phyloP scores from a whole-genome alignment of 495 filamentous ascomycete species.

The Penicillium flavigenum region DNA sequence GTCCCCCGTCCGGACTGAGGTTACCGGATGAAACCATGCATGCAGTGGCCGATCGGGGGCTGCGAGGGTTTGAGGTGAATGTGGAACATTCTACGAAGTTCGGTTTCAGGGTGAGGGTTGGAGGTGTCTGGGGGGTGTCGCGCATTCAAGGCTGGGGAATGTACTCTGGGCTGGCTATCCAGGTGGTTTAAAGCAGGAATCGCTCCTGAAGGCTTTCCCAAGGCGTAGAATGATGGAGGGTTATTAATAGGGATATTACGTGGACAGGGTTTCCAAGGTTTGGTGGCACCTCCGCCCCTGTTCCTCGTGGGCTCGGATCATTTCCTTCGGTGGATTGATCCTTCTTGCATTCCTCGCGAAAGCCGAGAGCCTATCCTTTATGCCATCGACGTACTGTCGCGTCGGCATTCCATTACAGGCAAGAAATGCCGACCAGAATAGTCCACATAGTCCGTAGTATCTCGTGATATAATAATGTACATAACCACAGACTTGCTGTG shows the following conservation, averaged over 20 bases:
- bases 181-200: conserved; percentile 3
- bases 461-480: conserved; percentile 6
- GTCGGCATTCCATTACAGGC: background rate
- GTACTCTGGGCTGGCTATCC: background rate
- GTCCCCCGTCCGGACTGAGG: background rate
- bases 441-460: background rate
- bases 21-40: conserved; percentile 6
- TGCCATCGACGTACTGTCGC: background rate
- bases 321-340: background rate
- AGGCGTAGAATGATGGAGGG: background rate
- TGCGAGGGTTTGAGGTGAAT: background rate
- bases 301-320: conserved; percentile 8
- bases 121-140: conserved; percentile 5
- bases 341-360: conserved; percentile 6
- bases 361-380: background rate
- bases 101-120: background rate
- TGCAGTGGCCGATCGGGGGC: conserved; percentile 1
- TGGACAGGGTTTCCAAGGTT: background rate
- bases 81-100: conserved; percentile 1
- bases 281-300: conserved; percentile 1
- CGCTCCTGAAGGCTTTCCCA: background rate
- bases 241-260: conserved; percentile 11
- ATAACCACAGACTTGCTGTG: background rate
- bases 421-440: background rate
- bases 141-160: conserved; percentile 6